Evolutionary conservation across 2,329 filamentous ascomycete species (phyloP).

Genomic region (Aureobasidium sp.): DNA sequence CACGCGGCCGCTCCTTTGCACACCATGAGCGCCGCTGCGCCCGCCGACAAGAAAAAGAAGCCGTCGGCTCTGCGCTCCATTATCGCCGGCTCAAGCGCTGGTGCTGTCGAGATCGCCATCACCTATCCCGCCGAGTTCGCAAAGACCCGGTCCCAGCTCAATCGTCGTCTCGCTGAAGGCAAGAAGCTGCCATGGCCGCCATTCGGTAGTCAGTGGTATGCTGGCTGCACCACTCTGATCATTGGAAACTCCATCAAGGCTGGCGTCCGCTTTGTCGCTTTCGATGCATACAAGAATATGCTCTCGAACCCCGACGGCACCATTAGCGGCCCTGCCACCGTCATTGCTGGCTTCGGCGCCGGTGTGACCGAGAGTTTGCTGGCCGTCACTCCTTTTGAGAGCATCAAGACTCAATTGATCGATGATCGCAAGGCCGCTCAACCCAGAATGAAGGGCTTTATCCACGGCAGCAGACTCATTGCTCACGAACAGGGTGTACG

Average conservation of each 20-base stretch:
- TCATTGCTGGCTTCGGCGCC: constrained; percentile 88
- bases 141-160: constrained; percentile 91
- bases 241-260: constrained; percentile 96
- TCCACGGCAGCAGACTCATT: constrained; percentile 84
- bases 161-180: constrained; percentile 69
- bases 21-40: constrained; percentile 15
- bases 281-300: constrained; percentile 84
- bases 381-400: constrained; percentile 94
- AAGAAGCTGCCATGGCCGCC: constrained; percentile 92
- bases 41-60: constrained; percentile 33
- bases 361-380: constrained; percentile 89
- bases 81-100: constrained; percentile 85
- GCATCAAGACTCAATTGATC: constrained; percentile 97
- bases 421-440: constrained; percentile 85
- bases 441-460: constrained; percentile 83
- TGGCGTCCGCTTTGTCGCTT: constrained; percentile 91
- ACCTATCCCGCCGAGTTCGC: constrained; percentile 96
- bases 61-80: constrained; percentile 84
- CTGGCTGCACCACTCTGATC: constrained; percentile 92
- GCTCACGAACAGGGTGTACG: constrained; percentile 77
- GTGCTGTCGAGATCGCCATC: constrained; percentile 90
- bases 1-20: not conserved
- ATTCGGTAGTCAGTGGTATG: constrained; percentile 93
- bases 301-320: constrained; percentile 79
- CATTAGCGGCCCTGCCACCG: constrained; percentile 81